phyloP scores from a whole-genome alignment of 2,329 filamentous ascomycete genomes.

The Annulohypoxylon truncatum region DNA sequence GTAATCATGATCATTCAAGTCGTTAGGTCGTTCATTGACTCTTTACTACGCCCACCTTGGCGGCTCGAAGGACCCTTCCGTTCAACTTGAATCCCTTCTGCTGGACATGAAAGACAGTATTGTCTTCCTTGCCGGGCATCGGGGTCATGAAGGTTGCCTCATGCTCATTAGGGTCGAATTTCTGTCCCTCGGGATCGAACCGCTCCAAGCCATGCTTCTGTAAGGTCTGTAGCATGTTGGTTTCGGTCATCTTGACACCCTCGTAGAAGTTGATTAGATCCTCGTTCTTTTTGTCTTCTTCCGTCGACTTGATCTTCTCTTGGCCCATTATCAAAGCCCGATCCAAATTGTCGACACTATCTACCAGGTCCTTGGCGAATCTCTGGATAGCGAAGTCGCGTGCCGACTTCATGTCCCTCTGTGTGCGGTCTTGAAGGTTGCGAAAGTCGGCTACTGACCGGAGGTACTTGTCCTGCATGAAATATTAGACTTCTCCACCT shows the following conservation, averaged over 20 bases:
- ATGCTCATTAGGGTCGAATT: conserved; percentile 96
- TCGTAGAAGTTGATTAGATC: conserved; percentile 86
- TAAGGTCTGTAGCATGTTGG: conserved; percentile 85
- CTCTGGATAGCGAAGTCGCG: conserved; percentile 95
- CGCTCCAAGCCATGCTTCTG: conserved; percentile 95
- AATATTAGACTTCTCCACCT: conserved; percentile 11
- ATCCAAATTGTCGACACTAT: conserved; percentile 97
- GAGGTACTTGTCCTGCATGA: conserved; percentile 85
- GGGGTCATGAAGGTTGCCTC: conserved; percentile 97
- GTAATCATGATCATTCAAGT: background rate
- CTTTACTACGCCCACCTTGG: conserved; percentile 97
- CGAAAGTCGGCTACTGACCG: conserved; percentile 96
- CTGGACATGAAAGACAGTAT: conserved; percentile 90
- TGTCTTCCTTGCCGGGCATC: conserved; percentile 87
- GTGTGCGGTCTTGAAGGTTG: conserved; percentile 95
- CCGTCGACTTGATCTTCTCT: conserved; percentile 71
- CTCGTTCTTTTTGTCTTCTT: conserved; percentile 55
- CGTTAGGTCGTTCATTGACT: conserved; percentile 59
- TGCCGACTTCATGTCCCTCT: conserved; percentile 87
- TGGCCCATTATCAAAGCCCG: conserved; percentile 85
- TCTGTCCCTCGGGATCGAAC: conserved; percentile 83
- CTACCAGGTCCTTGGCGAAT: conserved; percentile 94
- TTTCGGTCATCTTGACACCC: conserved; percentile 95
- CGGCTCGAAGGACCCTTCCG: conserved; percentile 86
- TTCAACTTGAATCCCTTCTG: conserved; percentile 97